Percentiles rank a stretch among this genome's conserved stretches.
Conservation (phyloP, 306 rosid genomes). For the Vicia villosa region DNA sequence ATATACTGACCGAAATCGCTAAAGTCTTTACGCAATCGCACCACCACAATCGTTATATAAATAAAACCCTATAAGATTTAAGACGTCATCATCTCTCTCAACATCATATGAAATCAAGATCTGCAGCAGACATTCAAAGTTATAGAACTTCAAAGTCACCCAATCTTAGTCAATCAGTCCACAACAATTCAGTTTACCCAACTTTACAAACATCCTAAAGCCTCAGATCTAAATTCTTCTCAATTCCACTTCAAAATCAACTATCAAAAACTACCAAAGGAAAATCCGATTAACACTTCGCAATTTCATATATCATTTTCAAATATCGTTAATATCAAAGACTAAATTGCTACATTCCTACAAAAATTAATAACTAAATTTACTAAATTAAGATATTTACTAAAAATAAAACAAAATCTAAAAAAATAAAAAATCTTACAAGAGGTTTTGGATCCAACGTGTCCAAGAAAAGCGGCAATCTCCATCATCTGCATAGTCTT, state of each 20-base stretch:
- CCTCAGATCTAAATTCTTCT: constrained; percentile 23
- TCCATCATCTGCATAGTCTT: constrained; percentile 80
- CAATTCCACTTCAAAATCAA: background rate
- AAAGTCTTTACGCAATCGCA: too few relatives aligned
- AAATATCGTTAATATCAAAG: too few relatives aligned
- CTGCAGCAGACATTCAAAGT: background rate
- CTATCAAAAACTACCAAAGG: too few relatives aligned
- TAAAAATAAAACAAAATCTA: background rate
- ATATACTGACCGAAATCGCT: too few relatives aligned
- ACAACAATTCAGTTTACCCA: constrained; percentile 8
- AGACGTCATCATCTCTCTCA: background rate
- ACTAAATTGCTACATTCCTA: background rate
- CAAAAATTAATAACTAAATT: background rate
- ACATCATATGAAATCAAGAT: constrained; percentile 6
- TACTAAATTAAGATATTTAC: background rate
- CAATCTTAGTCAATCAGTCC: constrained; percentile 19
- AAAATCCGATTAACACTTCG: background rate
- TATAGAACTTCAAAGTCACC: too few relatives aligned
- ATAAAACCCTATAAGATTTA: too few relatives aligned
- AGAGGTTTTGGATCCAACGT: constrained; percentile 83
- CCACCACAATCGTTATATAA: too few relatives aligned
- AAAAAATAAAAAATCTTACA: too few relatives aligned
- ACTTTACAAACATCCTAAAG: background rate
- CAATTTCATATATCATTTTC: background rate
- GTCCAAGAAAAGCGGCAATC: constrained; percentile 85